Evolutionary conservation across 2,329 filamentous ascomycete species (phyloP), one percentile per base, ranked within the genome.

Genomic region (Lasiodiplodia gonubiensis): DNA sequence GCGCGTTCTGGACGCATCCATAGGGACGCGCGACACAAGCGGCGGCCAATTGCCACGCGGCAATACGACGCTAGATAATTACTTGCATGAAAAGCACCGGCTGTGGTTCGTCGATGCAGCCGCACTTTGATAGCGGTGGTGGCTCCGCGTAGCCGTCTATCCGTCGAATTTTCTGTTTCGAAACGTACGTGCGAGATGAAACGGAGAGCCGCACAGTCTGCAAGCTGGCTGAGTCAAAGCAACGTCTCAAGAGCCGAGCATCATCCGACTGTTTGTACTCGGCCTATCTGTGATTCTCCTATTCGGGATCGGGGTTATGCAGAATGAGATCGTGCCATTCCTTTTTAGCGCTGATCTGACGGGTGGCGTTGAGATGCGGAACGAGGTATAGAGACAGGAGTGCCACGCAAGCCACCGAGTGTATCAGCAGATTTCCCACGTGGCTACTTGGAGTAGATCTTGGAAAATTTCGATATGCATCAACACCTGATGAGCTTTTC

Each of bases 31-130:
- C 57, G n/a, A 49, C 23, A 27, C 57, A 25, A 18, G 5, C n/a
- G 23, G 23, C 30, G 12, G 4, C 59, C 59, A 63, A 63, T 51
- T 23, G 59, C 59, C 59, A 63, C 42, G 59, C 42, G 37, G 23
- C 39, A 27, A 21, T 49, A 42, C 11, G 57, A 18, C 59, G 59
- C 59, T 63, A 63, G 46, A 51, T 35, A 63, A 63, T 51, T n/a
- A 63, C 30, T 3, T 63, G 59, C 59, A 21, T 63, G 14, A 51
- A 14, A 3, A 37, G 42, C 23, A 49, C 39, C 57, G n/a, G 46
- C 27, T 5, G 10, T n/a, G 54, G 30, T 5, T 27, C 27, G 14
- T 42, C 18, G 57, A 33, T 18, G 33, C 30, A 8, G 39, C 27
- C 21, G 25, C 18, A 48, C n/a, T 18, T 25, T 49, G 57, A 25